Evolutionary conservation across 1,284 basidiomycete genomes (phyloP).

Genomic region (Apiotrichum akiyoshidainum): DNA sequence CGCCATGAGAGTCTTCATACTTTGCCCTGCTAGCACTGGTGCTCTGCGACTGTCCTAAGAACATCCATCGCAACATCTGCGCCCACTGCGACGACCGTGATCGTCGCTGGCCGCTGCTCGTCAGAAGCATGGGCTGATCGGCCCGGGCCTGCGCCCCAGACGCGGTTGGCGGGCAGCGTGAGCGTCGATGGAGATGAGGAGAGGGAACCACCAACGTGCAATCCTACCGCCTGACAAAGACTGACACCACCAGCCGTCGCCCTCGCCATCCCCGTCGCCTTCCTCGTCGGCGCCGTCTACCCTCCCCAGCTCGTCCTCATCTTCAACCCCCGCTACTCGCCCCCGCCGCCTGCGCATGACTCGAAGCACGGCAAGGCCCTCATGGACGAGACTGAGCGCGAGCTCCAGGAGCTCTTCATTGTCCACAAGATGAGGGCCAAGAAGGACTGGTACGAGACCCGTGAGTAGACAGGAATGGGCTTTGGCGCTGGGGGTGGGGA

Average conservation of each 20-base stretch:
- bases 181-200: no score
- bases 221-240: not conserved
- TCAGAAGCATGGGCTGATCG: no score
- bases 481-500: not conserved
- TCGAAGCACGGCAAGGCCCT: slow-evolving; percentile 63
- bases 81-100: no score
- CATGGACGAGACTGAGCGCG: slow-evolving; percentile 62
- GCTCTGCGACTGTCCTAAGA: no score
- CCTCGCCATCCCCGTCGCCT: slow-evolving; percentile 41
- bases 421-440: slow-evolving; percentile 56
- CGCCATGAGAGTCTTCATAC: no score
- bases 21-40: no score
- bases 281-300: slow-evolving; percentile 59
- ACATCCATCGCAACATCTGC: no score
- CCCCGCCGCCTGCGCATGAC: slow-evolving; percentile 62
- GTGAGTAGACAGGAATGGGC: slow-evolving; percentile 33
- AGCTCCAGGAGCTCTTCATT: slow-evolving; percentile 64
- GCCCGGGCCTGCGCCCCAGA: no score
- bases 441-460: slow-evolving; percentile 49
- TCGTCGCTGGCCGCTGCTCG: no score
- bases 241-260: slow-evolving; percentile 28
- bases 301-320: slow-evolving; percentile 62
- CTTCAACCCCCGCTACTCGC: slow-evolving; percentile 68
- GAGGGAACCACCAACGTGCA: not conserved
- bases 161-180: no score